These are phyloP conservation scores for Neofusicoccum ribis DNA, from an alignment of 2,329 filamentous ascomycete genomes.

Conservation along the genomic window DNA sequence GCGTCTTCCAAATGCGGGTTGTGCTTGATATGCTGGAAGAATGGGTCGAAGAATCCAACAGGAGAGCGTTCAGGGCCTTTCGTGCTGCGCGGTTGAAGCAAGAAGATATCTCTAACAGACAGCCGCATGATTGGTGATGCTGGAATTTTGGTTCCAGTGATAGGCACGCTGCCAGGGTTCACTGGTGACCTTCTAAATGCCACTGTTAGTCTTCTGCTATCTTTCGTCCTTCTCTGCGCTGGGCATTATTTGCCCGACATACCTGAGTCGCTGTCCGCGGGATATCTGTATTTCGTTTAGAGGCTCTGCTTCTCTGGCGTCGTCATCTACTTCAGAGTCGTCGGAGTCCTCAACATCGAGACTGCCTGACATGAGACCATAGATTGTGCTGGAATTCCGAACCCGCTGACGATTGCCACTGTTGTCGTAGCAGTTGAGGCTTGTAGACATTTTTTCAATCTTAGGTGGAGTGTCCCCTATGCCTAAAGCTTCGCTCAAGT, in stretches of 20 bases:
- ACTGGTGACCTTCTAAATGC: background rate
- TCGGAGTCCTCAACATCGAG: background rate
- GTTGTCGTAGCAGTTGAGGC: conserved; percentile 1
- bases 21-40: conserved; percentile 21
- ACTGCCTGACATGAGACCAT: background rate
- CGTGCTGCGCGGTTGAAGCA: conserved; percentile 40
- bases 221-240: background rate
- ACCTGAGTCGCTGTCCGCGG: background rate
- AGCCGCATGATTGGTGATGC: conserved; percentile 43
- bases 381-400: conserved; percentile 4
- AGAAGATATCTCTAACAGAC: conserved; percentile 45
- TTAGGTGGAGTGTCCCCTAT: background rate
- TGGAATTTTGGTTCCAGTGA: background rate
- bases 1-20: background rate
- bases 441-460: background rate
- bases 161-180: background rate
- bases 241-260: background rate
- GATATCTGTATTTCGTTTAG: background rate
- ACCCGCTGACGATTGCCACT: conserved; percentile 1
- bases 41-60: conserved; percentile 5
- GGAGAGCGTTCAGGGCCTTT: background rate
- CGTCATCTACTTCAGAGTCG: background rate
- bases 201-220: background rate
- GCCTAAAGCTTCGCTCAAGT: conserved; percentile 2
- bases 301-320: background rate